Evolutionary conservation across 305 asterid genomes (phyloP), one percentile per base, ranked within the genome.

Genomic region (Ajuga reptans): DNA sequence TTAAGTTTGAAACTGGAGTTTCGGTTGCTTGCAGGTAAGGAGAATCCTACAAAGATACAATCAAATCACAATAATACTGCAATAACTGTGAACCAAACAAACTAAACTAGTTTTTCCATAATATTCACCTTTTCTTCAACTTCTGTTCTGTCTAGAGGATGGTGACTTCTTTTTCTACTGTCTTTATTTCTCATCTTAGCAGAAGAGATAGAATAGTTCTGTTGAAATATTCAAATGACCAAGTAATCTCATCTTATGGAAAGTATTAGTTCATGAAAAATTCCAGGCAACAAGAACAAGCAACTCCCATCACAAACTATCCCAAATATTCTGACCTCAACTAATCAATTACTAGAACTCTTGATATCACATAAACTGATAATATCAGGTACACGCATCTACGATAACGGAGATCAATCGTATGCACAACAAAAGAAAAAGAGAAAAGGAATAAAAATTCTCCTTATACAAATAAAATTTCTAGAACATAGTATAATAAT

Each of bases 1-100:
- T 68, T 85, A 85, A 21, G 72, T 80, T 86, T 68, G 99, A 77
- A 74, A 87, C 89, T 47, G 97, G 99, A 63, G 91, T 81, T 75
- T 87, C 83, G 64, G 75, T 69, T 77, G 70, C 84, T 75, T 75
- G 83, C 69, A 74, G 79, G 77, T 75, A 78, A 77, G 83, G 91
- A 27, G 83, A 76, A 68, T 79, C 89, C 95, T 89, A 56, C 60
- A 72, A 77, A 67, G 45, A 73, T 66, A 52, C 27, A 42, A 18
- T 18, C 10, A 72, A 75, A 78, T 46, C 65, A 60, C 18, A 70
- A 9, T 17, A 71, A 57, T 39, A 42, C 17, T 17, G 31, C 63
- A 67, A 69, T 34, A 67, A 50, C 31, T 67, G 71, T 54, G 62
- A 21, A 24, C 60, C 52, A 75, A 24, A 53, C n/a, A 39, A 66